Conservation (phyloP, 192 early-diverging fungal genomes). For the Linnemannia hyalina region DNA sequence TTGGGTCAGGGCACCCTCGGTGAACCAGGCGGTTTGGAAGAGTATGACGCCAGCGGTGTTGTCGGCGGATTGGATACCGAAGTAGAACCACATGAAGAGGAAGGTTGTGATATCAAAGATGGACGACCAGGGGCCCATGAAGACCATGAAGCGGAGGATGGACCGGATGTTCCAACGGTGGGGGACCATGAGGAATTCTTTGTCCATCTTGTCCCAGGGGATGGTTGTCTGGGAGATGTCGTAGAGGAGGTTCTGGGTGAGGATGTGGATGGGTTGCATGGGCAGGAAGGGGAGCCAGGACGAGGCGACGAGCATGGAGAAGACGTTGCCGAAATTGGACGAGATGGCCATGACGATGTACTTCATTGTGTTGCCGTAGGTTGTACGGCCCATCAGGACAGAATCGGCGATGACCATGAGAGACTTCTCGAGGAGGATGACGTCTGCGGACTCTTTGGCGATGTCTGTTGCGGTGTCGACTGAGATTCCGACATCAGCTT, state of each 20-base stretch:
- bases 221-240: slow-evolving; percentile 62
- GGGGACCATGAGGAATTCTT: slow-evolving; percentile 58
- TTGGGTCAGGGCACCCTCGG: slow-evolving; percentile 60
- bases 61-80: slow-evolving; percentile 32
- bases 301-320: slow-evolving; percentile 63
- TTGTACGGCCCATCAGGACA: slow-evolving; percentile 59
- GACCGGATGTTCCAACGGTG: slow-evolving; percentile 57
- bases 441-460: slow-evolving; percentile 67
- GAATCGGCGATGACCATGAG: slow-evolving; percentile 56
- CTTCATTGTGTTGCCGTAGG: slow-evolving; percentile 69
- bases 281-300: slow-evolving; percentile 68
- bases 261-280: slow-evolving; percentile 61
- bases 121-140: slow-evolving; percentile 61
- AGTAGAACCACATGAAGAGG: slow-evolving; percentile 59
- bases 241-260: slow-evolving; percentile 65
- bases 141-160: slow-evolving; percentile 64
- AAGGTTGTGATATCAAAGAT: slow-evolving; percentile 64
- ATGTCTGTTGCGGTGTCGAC: slow-evolving; percentile 67
- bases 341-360: slow-evolving; percentile 68
- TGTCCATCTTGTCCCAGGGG: slow-evolving; percentile 67
- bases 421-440: slow-evolving; percentile 65
- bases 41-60: slow-evolving; percentile 18
- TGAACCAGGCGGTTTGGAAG: slow-evolving; percentile 62
- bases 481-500: slow-evolving; percentile 65
- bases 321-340: slow-evolving; percentile 69